A percentile compares a stretch with the other conserved stretches of the same genome.
These are phyloP conservation scores for Leccinum aurantiacum DNA, from an alignment of 768 basidiomycete genomes.

Conservation along the genomic window DNA sequence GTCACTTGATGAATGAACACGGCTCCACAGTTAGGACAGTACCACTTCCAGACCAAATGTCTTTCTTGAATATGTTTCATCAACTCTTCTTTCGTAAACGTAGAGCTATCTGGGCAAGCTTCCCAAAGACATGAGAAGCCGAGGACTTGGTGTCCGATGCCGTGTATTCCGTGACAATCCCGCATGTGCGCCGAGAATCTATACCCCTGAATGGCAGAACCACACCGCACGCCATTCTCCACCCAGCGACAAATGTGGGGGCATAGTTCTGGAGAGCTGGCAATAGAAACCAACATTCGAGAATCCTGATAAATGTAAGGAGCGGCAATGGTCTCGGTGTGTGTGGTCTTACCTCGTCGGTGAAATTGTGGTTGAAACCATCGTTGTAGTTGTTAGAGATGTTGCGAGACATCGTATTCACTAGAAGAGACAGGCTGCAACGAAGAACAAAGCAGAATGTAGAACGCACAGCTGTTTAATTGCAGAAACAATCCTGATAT, in stretches of 20 bases:
- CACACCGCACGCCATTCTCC: slow-evolving; percentile 15
- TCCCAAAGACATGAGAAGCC: slow-evolving; percentile 27
- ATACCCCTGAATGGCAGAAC: slow-evolving; percentile 16
- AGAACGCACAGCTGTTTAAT: slow-evolving; percentile 3
- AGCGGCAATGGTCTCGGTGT: background rate
- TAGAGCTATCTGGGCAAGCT: slow-evolving; percentile 19
- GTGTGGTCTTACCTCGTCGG: slow-evolving; percentile 25
- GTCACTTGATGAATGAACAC: slow-evolving; percentile 13
- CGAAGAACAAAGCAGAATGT: background rate
- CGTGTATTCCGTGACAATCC: slow-evolving; percentile 22
- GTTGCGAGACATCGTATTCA: slow-evolving; percentile 21
- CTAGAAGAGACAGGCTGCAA: background rate
- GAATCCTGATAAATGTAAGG: slow-evolving; percentile 24
- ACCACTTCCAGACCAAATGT: slow-evolving; percentile 28
- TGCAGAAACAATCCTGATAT: background rate
- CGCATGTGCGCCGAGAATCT: slow-evolving; percentile 19
- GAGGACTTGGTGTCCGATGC: slow-evolving; percentile 1
- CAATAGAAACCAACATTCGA: slow-evolving; percentile 26
- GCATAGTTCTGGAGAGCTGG: slow-evolving; percentile 29
- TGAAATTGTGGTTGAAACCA: slow-evolving; percentile 32
- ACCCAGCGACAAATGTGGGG: slow-evolving; percentile 27
- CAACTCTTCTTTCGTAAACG: slow-evolving; percentile 21
- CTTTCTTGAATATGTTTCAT: slow-evolving; percentile 28
- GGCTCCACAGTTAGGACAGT: slow-evolving; percentile 24
- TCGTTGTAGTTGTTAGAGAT: slow-evolving; percentile 12